phyloP scores from a whole-genome alignment of 371 early-diverging fungal genomes.

The Amoeboaphelidium occidentale region DNA sequence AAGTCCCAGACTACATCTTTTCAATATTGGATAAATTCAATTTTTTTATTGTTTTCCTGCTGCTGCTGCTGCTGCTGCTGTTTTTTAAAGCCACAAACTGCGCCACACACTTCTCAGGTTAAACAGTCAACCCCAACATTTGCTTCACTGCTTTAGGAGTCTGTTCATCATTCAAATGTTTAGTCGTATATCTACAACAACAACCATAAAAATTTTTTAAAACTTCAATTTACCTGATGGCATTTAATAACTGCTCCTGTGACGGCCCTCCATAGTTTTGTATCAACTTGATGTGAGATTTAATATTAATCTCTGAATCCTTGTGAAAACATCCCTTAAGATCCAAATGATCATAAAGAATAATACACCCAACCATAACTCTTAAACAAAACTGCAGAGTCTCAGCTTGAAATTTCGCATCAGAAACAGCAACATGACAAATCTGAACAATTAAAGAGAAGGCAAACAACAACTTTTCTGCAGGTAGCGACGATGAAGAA shows the following conservation, averaged over 20 bases:
- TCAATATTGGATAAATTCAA: too few species aligned
- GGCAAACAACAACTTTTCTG: too few species aligned
- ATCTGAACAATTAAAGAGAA: not conserved
- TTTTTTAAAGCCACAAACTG: too few species aligned
- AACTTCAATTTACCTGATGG: too few species aligned
- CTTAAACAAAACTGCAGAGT: constrained; percentile 24
- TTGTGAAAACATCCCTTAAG: constrained; percentile 49
- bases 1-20: too few species aligned
- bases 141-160: constrained; percentile 49
- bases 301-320: constrained; percentile 47
- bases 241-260: constrained; percentile 32
- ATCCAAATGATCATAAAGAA: constrained; percentile 70
- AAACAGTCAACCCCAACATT: constrained; percentile 15
- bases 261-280: constrained; percentile 26
- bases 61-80: too few species aligned
- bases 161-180: constrained; percentile 49
- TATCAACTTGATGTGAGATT: constrained; percentile 37
- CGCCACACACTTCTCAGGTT: too few species aligned
- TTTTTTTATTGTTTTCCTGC: too few species aligned
- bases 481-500: not conserved
- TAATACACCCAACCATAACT: constrained; percentile 60
- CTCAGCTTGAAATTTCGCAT: not conserved
- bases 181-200: constrained; percentile 50
- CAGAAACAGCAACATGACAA: not conserved
- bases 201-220: too few species aligned